Base-by-base conservation (phyloP, 768 basidiomycete genomes). In the Phaeotremella skinneri region DNA sequence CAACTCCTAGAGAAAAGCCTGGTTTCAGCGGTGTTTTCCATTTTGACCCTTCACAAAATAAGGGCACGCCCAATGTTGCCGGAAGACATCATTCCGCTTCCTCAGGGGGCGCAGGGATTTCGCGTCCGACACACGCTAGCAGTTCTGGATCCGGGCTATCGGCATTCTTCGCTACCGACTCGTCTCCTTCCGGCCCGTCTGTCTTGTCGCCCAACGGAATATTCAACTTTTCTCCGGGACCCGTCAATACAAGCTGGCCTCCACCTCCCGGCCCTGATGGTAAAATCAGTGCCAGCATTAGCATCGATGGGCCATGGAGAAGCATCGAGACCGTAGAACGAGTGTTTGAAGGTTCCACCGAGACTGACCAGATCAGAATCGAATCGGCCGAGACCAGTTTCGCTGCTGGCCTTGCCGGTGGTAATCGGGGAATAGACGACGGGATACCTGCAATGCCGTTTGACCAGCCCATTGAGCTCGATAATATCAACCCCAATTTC, bases 161-260 rank as follows among this genome's bases (percentile, higher is more conserved):
- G 43, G 13, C 43, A 13, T 45, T 45, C 20, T 45, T 45, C 43
- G 23, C 13, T 45, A 14, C 43, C 21, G 43, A 45, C 23, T 13
- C 11, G 13, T 31, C 60, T 25, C 37, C 60, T 26, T 26, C 60
- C 29, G 39, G 47, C 23, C 49, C 59, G 50, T 42, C 56, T 50
- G 39, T 20, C 7, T 56, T 73, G 11, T 68, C 71, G 1, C 71
- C 71, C 9, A 68, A 62, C 29, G 64, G 59, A 21, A 43, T 73
- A 16, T 73, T 73, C 62, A 73, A 66, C 55, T 73, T 73, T 42
- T 69, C 71, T 2, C 70, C 70, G 17, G 68, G 55, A 14, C 69
- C 69, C 7, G 17, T 49, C 58, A 55, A 43, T 42, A 27, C 49
- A 3, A 45, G 54, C 30, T 66, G 65, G 65, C 56, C 61, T 9